Evolutionary conservation across 2,329 filamentous ascomycete species (phyloP), one percentile per base, ranked within the genome.

Genomic region (Orbilia quercus): DNA sequence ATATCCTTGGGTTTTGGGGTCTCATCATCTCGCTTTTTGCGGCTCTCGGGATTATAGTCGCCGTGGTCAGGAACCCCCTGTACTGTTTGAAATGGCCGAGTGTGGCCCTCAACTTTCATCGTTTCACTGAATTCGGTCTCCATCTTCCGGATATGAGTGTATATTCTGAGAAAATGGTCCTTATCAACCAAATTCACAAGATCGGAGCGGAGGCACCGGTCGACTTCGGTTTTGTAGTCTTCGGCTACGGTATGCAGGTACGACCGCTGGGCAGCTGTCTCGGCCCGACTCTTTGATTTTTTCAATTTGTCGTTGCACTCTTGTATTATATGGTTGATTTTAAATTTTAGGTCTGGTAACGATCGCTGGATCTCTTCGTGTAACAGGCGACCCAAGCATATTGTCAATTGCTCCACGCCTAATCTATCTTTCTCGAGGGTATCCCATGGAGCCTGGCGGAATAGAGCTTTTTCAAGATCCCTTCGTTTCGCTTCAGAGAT

Each of bases 271-370:
- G 82, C 76, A 9, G 79, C 77, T 7, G 75, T 47, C 0, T 79
- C 80, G 12, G 1, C 77, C n/a, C 60, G 44, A 7, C 12, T 18
- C 11, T 14, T 14, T 4, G 54, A 18, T 6, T 7, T 20, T 9
- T 7, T 9, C 12, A 65, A 18, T 23, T 65, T 7, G 2, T 45
- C 14, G 2, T 25, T 16, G 11, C 16, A 23, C 18, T 55, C 40
- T 20, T 16, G 38, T 7, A 55, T 73, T 75, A 3, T 73, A 74
- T 9, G 76, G 76, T 75, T 76, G 55, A 81, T 80, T 47, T 84
- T 82, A 1, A 80, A 78, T 2, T 81, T 78, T 72, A 84, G 81
- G 63, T 80, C 79, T 1, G 83, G 82, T 71, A 85, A 84, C 66
- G 83, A 81, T 2, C 79, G 78, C 20, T 80, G 80, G 1, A 83